Conservation (phyloP, 1,139 yeast species). For the Hansenula lynferdii region DNA sequence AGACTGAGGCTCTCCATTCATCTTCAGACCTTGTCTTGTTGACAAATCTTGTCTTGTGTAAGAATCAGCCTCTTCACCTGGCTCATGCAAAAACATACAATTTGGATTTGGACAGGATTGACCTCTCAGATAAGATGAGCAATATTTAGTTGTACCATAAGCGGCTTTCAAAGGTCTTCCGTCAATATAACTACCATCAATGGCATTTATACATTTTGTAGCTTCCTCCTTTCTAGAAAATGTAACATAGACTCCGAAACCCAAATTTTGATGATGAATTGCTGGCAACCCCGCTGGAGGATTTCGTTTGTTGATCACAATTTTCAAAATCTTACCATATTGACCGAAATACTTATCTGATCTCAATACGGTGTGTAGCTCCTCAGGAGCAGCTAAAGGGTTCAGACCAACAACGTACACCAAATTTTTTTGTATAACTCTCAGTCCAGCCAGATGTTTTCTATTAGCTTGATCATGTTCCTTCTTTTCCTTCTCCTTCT, state of each 20-base stretch:
- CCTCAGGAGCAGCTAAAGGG: conserved; percentile 84
- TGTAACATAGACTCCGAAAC: conserved; percentile 94
- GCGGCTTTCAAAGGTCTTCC: conserved; percentile 89
- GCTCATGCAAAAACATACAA: conserved; percentile 98
- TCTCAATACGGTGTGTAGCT: conserved; percentile 75
- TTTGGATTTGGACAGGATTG: conserved; percentile 98
- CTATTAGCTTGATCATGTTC: conserved; percentile 86
- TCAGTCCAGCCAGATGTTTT: conserved; percentile 92
- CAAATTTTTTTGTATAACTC: conserved; percentile 95
- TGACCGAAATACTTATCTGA: conserved; percentile 97
- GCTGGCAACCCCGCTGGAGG: conserved; percentile 34
- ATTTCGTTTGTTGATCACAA: conserved; percentile 82
- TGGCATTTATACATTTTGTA: conserved; percentile 83
- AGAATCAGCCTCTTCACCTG: conserved; percentile 98
- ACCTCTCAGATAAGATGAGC: conserved; percentile 91
- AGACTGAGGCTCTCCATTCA: conserved; percentile 33
- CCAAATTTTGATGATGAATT: conserved; percentile 55
- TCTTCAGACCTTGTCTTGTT: conserved; percentile 68
- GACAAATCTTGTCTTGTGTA: conserved; percentile 91
- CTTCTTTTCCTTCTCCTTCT: conserved; percentile 85
- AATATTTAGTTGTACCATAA: conserved; percentile 97
- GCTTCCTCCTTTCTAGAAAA: conserved; percentile 94
- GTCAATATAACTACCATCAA: conserved; percentile 92
- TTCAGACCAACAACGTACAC: conserved; percentile 96
- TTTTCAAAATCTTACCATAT: conserved; percentile 91